Evolutionary conservation across 768 basidiomycete species (phyloP), one percentile per base, ranked within the genome.

Genomic region (Auriscalpium vulgare): DNA sequence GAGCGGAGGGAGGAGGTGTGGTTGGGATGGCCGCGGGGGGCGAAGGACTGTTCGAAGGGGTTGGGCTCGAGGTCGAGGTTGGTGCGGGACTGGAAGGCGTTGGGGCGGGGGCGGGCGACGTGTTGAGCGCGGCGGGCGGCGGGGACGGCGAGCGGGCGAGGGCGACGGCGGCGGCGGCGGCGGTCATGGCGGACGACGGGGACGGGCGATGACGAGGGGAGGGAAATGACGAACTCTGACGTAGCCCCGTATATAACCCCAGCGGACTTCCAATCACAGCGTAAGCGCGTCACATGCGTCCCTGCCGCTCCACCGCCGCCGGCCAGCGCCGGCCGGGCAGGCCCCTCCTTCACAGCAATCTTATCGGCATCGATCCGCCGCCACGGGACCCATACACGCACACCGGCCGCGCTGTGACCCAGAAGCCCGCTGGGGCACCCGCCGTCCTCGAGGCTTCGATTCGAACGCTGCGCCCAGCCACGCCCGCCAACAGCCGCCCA

Each of bases 31-130:
- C 29, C 29, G 62, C 48, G 74, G 67, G n/a, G 73, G 37, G 87
- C 85, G 69, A 98, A 98, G 53, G 91, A 94, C 71, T 93, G 90
- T 67, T 99, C 95, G 66, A 97, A 97, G 0, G 94, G 93, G 67
- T 95, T 95, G 1, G 87, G 88, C 66, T 95, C 93, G 37, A 88
- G 79, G 68, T 80, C 77, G 68, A 88, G 85, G 65, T 87, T 85
- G 78, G 23, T 75, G 81, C 68, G 55, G 17, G 50, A 6, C 37
- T 55, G 40, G 14, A 56, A 14, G 36, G 52, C 55, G 61, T 62
- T 59, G 61, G 61, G 47, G 47, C 59, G 50, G 14, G 16, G 53
- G 47, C 36, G 13, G 34, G 19, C n/a, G 53, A 29, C 16, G 38
- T 19, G 7, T n/a, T 2, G n/a, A n/a, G n/a, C n/a, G n/a, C n/a